Evolutionary conservation across 495 filamentous ascomycete genomes (phyloP), one percentile per base, ranked within the genome.

Genomic region (Aspergillus bridgeri): DNA sequence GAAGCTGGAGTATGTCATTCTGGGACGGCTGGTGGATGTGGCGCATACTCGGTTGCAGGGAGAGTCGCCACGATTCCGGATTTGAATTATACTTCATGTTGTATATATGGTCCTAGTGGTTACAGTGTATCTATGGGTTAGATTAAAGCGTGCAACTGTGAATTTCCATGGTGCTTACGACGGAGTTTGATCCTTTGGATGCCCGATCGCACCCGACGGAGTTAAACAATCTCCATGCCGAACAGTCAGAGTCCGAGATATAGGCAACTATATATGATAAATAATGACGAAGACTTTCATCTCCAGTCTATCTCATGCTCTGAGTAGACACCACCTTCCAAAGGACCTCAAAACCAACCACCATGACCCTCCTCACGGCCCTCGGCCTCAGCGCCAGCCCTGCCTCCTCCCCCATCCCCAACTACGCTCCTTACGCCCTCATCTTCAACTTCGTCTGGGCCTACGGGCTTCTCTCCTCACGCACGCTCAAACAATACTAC

Each of bases 1-100:
- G 52, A 83, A 81, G 56, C 60, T 82, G 25, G 82, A 86, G 64
- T 79, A 80, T 57, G 69, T 67, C 48, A 74, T 85, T 38, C 68
- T 84, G 21, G 52, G 58, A 0, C 22, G 58, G 6, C 27, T 60
- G 23, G 58, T 60, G 6, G 52, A 60, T 50, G 58, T 60, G 3
- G 58, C 58, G 23, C 52, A 60, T 48, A 55, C 56, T 5, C 21
- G 58, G 42, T 51, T 52, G 13, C 58, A 60, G 15, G 29, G 44
- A 2, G 46, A 25, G 11, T 46, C 52, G 1, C 58, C 58, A 0
- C 21, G 58, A 9, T 60, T 55, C 33, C 57, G 46, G 5, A 44
- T 60, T 3, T 60, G 21, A 50, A 6, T 29, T 2, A 24, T 5
- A 20, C 15, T 6, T 23, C 8, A 25, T 9, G 6, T 3, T 22